These are phyloP conservation scores for Beauveria caledonica DNA, from an alignment of 2,329 filamentous ascomycete species.

Conservation along the genomic window DNA sequence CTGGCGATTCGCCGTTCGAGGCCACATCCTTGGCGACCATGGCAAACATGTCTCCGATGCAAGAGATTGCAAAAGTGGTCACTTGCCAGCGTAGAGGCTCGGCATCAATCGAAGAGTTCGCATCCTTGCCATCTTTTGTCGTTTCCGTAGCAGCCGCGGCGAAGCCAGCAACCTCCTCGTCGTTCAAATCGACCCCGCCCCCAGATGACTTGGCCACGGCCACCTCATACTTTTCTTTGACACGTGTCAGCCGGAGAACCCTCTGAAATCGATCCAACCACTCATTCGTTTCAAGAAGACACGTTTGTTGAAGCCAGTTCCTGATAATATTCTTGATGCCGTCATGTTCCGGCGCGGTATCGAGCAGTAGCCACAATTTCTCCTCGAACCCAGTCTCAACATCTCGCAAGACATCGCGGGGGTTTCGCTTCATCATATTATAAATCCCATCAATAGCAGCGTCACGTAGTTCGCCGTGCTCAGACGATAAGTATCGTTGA, in stretches of 20 bases:
- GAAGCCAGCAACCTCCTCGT: slow-evolving; percentile 95
- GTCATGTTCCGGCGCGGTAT: slow-evolving; percentile 65
- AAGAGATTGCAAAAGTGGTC: slow-evolving; percentile 84
- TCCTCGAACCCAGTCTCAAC: slow-evolving; percentile 78
- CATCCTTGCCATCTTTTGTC: slow-evolving; percentile 44
- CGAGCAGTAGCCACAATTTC: slow-evolving; percentile 82
- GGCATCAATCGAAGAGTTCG: slow-evolving; percentile 52
- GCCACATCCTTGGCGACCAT: slow-evolving; percentile 72
- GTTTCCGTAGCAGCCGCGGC: slow-evolving; percentile 60
- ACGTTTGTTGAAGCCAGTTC: slow-evolving; percentile 91
- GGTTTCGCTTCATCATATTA: slow-evolving; percentile 89
- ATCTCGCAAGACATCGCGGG: slow-evolving; percentile 69
- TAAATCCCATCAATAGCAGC: slow-evolving; percentile 82
- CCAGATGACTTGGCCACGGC: slow-evolving; percentile 38
- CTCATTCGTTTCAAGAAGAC: slow-evolving; percentile 65
- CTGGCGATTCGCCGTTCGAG: slow-evolving; percentile 68
- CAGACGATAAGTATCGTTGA: slow-evolving; percentile 67
- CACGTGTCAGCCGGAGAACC: slow-evolving; percentile 79
- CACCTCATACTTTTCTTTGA: slow-evolving; percentile 50
- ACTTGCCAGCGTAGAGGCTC: slow-evolving; percentile 95
- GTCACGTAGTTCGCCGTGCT: slow-evolving; percentile 61
- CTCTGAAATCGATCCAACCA: slow-evolving; percentile 88
- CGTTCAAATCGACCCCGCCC: slow-evolving; percentile 69
- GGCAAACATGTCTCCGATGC: slow-evolving; percentile 72
- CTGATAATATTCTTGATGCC: slow-evolving; percentile 79